Conservation (phyloP, 2,329 filamentous ascomycete species). For the Fusarium tricinctum region DNA sequence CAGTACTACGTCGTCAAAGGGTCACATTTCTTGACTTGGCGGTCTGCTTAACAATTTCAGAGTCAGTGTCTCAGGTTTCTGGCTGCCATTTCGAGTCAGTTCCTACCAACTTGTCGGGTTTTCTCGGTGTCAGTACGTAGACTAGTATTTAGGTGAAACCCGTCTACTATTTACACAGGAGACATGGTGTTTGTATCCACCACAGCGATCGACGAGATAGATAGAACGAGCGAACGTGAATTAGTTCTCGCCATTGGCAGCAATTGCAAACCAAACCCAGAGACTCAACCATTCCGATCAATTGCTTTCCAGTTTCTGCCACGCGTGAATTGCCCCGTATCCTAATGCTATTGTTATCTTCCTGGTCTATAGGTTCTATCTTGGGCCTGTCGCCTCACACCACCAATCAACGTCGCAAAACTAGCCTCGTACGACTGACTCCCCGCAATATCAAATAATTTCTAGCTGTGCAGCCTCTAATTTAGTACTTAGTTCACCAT, state of each 20-base stretch:
- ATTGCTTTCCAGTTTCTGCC: neutral
- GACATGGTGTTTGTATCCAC: too few relatives aligned
- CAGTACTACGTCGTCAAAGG: neutral
- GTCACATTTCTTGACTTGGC: slow-evolving; percentile 8
- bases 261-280: neutral
- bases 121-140: slow-evolving; percentile 12
- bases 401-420: slow-evolving; percentile 17
- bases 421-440: slow-evolving; percentile 5
- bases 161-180: neutral
- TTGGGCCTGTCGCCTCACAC: slow-evolving; percentile 2
- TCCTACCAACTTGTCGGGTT: neutral
- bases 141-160: neutral
- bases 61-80: neutral
- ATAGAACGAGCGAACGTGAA: slow-evolving; percentile 1
- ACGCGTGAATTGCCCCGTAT: neutral
- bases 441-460: slow-evolving; percentile 21
- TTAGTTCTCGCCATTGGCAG: neutral
- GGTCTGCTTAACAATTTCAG: slow-evolving; percentile 48
- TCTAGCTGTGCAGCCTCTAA: slow-evolving; percentile 3
- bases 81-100: neutral
- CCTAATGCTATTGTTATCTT: neutral
- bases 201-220: slow-evolving; percentile 6
- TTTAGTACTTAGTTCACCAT: neutral
- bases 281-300: neutral
- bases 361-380: neutral